phyloP scores from a whole-genome alignment of 257 asterid genomes.

The Echium plantagineum region DNA sequence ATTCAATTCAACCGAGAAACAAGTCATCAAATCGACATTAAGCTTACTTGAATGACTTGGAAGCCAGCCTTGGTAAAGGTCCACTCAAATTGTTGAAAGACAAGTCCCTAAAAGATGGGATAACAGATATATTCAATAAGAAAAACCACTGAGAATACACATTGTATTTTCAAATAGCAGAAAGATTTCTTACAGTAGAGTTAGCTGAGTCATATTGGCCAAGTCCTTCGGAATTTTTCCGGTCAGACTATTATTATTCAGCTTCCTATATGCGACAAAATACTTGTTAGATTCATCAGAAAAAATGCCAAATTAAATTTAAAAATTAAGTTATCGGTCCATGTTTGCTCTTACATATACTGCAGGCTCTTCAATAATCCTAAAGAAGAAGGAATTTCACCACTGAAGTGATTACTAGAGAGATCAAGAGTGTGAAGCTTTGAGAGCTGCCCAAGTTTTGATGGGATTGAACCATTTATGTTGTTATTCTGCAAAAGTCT shows the following conservation, averaged over 20 bases:
- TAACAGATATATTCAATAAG: background rate
- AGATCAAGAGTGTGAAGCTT: no score
- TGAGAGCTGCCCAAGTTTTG: no score
- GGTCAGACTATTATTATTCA: constrained; percentile 72
- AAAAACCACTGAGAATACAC: background rate
- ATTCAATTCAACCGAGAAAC: no score
- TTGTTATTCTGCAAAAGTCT: constrained; percentile 87
- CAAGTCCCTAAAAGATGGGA: constrained; percentile 49
- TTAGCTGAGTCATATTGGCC: constrained; percentile 60
- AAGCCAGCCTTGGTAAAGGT: constrained; percentile 64
- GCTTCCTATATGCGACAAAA: constrained; percentile 43
- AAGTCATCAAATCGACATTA: no score
- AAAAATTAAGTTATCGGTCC: no score
- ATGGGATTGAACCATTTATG: constrained; percentile 37
- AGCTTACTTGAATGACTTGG: constrained; percentile 71
- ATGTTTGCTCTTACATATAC: no score
- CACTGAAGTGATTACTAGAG: no score
- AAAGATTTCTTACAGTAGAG: constrained; percentile 49
- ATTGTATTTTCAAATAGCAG: background rate
- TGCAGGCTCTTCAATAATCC: no score
- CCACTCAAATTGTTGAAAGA: constrained; percentile 93
- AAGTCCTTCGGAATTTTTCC: constrained; percentile 71
- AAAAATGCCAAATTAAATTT: constrained; percentile 10
- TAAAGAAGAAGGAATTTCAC: no score
- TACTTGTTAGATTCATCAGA: background rate